Evolutionary conservation across 148 eudicot genomes (phyloP).

Genomic region (Vaccinium corymbosum): DNA sequence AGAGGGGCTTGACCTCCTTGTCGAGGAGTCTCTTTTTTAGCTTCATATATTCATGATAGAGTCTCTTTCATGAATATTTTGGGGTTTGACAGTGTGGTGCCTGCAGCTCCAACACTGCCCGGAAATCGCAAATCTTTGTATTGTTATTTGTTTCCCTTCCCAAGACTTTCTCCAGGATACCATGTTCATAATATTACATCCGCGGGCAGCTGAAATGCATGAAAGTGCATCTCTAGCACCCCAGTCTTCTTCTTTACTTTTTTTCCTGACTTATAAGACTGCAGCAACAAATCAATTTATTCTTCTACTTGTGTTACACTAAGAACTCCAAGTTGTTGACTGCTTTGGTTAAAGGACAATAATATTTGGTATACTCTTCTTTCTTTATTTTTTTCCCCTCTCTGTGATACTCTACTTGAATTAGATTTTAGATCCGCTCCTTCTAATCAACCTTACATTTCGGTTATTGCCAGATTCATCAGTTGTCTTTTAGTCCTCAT

Average conservation of each 20-base stretch:
- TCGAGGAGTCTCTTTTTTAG: not conserved
- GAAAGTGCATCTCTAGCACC: not conserved
- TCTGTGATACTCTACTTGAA: too few species aligned
- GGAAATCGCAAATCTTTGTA: not conserved
- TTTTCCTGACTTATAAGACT: not conserved
- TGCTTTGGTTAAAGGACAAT: not conserved
- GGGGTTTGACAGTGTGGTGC: not conserved
- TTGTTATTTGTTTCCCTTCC: not conserved
- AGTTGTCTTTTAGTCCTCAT: constrained; percentile 85
- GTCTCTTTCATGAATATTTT: not conserved
- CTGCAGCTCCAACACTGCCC: not conserved
- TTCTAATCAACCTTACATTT: not conserved
- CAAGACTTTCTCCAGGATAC: not conserved
- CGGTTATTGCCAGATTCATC: constrained; percentile 55
- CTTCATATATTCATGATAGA: too few species aligned
- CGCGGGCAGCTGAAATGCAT: not conserved
- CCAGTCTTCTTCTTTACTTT: not conserved
- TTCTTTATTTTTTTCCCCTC: not conserved
- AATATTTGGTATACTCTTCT: not conserved
- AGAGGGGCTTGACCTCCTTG: not conserved
- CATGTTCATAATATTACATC: not conserved
- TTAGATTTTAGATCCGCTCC: not conserved
- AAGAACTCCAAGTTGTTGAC: not conserved
- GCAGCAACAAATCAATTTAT: not conserved
- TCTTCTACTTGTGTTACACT: not conserved